These are phyloP conservation scores for Trametes polyzona DNA, from an alignment of 1,284 basidiomycete species.

Conservation along the genomic window DNA sequence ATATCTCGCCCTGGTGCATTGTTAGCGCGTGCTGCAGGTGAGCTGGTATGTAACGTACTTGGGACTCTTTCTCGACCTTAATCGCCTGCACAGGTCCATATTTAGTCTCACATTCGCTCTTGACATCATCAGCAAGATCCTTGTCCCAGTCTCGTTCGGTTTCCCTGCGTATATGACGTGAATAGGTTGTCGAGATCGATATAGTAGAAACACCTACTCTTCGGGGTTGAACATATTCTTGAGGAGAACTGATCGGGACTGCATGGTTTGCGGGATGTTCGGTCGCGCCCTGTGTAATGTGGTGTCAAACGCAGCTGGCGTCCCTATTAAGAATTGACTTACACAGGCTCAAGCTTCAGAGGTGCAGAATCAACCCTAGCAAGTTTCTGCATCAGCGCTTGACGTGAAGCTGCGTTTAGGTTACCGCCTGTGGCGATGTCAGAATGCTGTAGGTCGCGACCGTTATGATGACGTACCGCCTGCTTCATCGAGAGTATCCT, in stretches of 20 bases:
- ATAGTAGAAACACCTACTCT: conserved; percentile 67
- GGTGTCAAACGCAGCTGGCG: background rate
- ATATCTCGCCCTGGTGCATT: conserved; percentile 86
- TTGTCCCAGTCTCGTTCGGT: conserved; percentile 96
- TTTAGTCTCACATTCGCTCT: conserved; percentile 89
- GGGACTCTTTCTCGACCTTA: conserved; percentile 92
- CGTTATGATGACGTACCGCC: conserved; percentile 56
- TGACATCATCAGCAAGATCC: conserved; percentile 95
- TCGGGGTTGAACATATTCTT: conserved; percentile 98
- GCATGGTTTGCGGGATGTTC: conserved; percentile 77
- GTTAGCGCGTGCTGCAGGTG: background rate
- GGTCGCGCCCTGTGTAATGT: conserved; percentile 54
- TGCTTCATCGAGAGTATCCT: conserved; percentile 82
- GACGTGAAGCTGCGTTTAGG: conserved; percentile 93
- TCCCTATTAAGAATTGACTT: conserved; percentile 34
- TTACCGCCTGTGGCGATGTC: conserved; percentile 70
- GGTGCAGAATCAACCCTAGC: conserved; percentile 82
- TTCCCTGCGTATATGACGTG: conserved; percentile 60
- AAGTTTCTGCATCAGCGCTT: conserved; percentile 99
- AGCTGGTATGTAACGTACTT: conserved; percentile 55
- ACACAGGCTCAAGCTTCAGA: conserved; percentile 62
- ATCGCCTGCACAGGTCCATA: conserved; percentile 89
- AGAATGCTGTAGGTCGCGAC: background rate
- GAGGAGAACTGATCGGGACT: conserved; percentile 84
- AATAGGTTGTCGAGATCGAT: background rate